Evolutionary conservation across 345 rosid genomes (phyloP), one percentile per base, ranked within the genome.

Genomic region (Pistacia vera): DNA sequence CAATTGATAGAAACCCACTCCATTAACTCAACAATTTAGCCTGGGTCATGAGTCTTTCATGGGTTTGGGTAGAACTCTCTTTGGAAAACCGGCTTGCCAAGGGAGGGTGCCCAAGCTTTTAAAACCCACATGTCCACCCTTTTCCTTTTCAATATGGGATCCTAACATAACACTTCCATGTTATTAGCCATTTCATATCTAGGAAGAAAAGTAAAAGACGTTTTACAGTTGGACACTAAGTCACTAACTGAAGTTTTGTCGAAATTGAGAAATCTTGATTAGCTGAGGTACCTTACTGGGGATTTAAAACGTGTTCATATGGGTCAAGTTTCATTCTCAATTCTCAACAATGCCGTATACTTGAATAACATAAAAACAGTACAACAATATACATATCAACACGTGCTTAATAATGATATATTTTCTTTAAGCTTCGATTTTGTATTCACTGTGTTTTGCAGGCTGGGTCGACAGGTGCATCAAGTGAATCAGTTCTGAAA

Each of bases 401-500:
- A 11, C 2, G 0, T 4, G 3, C 55, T 14, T 4, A 11, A 3
- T 11, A 51, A 51, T 11, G 46, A 41, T 41, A 5, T 41, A 2
- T 51, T 14, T 51, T 14, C 5, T 49, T 51, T 51, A 12, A 10
- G 67, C 46, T 63, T 62, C 67, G 6, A 6, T 63, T 33, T 63
- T 8, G 20, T 4, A 36, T 36, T 64, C 51, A 36, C 14, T 20
- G 77, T 54, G 62, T 80, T 65, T 65, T 73, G 80, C 86, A 90
- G 92, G 90, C 89, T 1, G 83, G 85, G 66, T 79, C 86, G 0
- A 81, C 63, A 33, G 82, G 56, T 57, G 82, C 71, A 11, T 75
- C 89, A n/a, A 79, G 84, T 22, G 92, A 90, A 77, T 78, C 90
- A 0, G 81, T 85, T 72, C 77, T 90, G 63, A 88, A 90, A 81